Evolutionary conservation across 2,329 filamentous ascomycete species (phyloP).

Genomic region (Hymenoscyphus fraxineus): DNA sequence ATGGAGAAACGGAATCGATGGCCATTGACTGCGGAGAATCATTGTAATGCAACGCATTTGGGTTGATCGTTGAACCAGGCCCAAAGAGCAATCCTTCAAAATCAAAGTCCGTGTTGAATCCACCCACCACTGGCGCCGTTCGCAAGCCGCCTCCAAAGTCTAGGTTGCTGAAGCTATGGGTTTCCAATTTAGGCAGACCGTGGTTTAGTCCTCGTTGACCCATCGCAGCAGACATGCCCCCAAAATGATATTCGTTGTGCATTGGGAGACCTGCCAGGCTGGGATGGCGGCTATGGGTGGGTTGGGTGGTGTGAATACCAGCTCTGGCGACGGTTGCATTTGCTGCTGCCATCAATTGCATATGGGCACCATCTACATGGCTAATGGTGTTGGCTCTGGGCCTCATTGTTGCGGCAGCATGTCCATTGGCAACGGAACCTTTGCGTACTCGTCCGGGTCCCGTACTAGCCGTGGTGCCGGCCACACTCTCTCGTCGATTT

Average conservation of each 20-base stretch:
- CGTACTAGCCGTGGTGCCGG: constrained; percentile 60
- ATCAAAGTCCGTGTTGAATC: constrained; percentile 62
- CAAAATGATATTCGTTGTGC: constrained; percentile 61
- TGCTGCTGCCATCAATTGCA: constrained; percentile 66
- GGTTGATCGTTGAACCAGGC: constrained; percentile 61
- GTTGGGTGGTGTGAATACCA: constrained; percentile 48
- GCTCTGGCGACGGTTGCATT: constrained; percentile 48
- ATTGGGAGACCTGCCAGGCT: constrained; percentile 67
- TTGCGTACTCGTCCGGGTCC: constrained; percentile 77
- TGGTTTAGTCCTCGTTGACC: constrained; percentile 64
- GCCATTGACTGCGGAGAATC: constrained; percentile 68
- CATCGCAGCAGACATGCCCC: constrained; percentile 67
- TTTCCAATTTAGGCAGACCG: constrained; percentile 79
- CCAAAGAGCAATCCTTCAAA: constrained; percentile 69
- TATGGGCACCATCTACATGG: constrained; percentile 74
- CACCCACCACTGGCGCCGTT: constrained; percentile 70
- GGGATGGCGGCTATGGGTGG: constrained; percentile 65
- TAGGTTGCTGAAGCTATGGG: constrained; percentile 61
- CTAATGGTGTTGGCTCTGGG: constrained; percentile 95
- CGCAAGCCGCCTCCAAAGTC: constrained; percentile 67
- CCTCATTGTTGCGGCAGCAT: constrained; percentile 61
- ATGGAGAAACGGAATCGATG: constrained; percentile 60
- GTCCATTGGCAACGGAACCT: constrained; percentile 72
- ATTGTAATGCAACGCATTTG: constrained; percentile 76
- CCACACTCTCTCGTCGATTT: constrained; percentile 82